These are phyloP conservation scores for Mycena olivaceomarginata DNA, from an alignment of 768 basidiomycete species.

Conservation along the genomic window DNA sequence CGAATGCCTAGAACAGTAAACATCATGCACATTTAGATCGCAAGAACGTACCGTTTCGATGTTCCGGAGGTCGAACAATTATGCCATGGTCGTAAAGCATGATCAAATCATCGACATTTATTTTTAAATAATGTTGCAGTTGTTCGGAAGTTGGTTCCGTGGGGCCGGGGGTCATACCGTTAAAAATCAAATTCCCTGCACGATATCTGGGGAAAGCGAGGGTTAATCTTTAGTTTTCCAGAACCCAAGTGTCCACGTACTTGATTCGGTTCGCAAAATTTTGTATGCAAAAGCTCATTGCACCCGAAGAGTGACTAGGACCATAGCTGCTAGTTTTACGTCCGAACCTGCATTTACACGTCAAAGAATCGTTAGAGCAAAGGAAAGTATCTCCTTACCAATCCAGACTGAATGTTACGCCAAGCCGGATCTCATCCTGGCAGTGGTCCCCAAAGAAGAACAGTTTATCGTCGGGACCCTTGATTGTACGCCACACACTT, in stretches of 20 bases:
- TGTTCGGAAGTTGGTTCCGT: slow-evolving; percentile 51
- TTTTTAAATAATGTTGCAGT: slow-evolving; percentile 49
- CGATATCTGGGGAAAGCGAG: slow-evolving; percentile 1
- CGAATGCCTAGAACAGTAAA: slow-evolving; percentile 2
- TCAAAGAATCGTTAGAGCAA: no score
- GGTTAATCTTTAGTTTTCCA: no score
- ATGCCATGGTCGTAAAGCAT: slow-evolving; percentile 51
- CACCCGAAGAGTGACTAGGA: slow-evolving; percentile 47
- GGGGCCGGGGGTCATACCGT: slow-evolving; percentile 49
- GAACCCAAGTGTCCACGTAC: no score
- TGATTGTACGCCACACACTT: slow-evolving; percentile 36
- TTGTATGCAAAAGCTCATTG: slow-evolving; percentile 38
- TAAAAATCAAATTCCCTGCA: slow-evolving; percentile 41
- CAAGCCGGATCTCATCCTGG: slow-evolving; percentile 42
- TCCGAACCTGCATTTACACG: slow-evolving; percentile 26
- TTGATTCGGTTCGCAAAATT: slow-evolving; percentile 33
- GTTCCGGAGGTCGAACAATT: slow-evolving; percentile 29
- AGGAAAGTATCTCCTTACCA: slow-evolving; percentile 31
- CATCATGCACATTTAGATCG: no score
- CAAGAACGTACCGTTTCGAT: slow-evolving; percentile 45
- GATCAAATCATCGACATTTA: slow-evolving; percentile 54
- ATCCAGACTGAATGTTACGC: slow-evolving; percentile 44
- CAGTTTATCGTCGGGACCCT: slow-evolving; percentile 31
- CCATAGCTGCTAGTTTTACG: slow-evolving; percentile 44
- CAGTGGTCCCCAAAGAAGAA: slow-evolving; percentile 35